phyloP scores from a whole-genome alignment of 2,329 filamentous ascomycete species.

The Elsinoe perseae region DNA sequence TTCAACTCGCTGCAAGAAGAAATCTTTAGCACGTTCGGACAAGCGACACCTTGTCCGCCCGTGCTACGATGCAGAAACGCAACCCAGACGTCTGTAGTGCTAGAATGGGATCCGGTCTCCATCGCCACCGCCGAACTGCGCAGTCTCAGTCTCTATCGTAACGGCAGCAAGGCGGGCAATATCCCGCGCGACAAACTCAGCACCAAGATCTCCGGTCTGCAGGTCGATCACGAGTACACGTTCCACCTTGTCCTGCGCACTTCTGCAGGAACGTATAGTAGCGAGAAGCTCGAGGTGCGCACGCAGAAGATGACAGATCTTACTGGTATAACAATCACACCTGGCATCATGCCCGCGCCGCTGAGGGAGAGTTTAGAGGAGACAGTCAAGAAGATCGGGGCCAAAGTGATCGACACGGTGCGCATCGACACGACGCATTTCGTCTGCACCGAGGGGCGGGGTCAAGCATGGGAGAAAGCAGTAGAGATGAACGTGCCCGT shows the following conservation, averaged over 20 bases:
- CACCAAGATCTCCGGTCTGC: conserved; percentile 93
- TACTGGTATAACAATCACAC: conserved; percentile 88
- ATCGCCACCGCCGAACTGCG: conserved; percentile 87
- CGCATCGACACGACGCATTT: conserved; percentile 98
- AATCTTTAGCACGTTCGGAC: conserved; percentile 81
- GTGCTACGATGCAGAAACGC: conserved; percentile 88
- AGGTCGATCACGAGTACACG: conserved; percentile 91
- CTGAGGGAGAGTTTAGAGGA: conserved; percentile 64
- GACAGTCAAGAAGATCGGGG: conserved; percentile 81
- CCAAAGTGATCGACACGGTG: conserved; percentile 80
- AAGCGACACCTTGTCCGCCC: conserved; percentile 66
- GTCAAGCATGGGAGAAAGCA: conserved; percentile 88
- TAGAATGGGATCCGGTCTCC: conserved; percentile 95
- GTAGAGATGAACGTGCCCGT: conserved; percentile 97
- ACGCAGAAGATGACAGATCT: conserved; percentile 99
- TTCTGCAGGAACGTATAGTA: conserved; percentile 76
- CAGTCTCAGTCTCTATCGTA: conserved; percentile 84
- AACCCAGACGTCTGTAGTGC: conserved; percentile 94
- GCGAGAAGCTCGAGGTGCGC: conserved; percentile 73
- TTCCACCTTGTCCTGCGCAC: conserved; percentile 91
- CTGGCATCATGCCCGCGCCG: conserved; percentile 70
- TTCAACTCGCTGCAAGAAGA: conserved; percentile 83
- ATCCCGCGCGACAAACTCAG: conserved; percentile 87
- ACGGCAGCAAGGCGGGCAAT: conserved; percentile 91
- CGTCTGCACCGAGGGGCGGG: conserved; percentile 87